These are phyloP conservation scores for Trametes coccinea DNA, from an alignment of 768 basidiomycete species.

Conservation along the genomic window DNA sequence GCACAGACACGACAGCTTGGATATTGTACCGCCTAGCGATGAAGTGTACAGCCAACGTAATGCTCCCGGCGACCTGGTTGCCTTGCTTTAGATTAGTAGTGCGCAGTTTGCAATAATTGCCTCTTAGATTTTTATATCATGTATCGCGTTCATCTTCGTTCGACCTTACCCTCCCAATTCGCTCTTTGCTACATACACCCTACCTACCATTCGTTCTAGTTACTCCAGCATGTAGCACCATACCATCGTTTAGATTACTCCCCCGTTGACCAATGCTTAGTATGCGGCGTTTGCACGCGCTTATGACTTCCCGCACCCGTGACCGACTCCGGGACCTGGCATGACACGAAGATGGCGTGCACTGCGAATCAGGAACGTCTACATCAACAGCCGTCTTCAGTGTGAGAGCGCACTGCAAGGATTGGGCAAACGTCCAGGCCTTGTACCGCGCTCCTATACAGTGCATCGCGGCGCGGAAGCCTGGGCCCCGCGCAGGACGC, in stretches of 20 bases:
- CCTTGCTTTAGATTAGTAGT: constrained; percentile 3
- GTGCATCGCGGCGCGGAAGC: background rate
- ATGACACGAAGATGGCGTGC: background rate
- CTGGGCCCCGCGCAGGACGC: background rate
- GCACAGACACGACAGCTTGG: constrained; percentile 7
- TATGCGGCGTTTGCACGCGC: background rate
- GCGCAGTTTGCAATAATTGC: constrained; percentile 5
- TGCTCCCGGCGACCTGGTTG: background rate
- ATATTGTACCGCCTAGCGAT: constrained; percentile 9
- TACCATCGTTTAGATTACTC: constrained; percentile 3
- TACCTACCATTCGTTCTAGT: constrained; percentile 5
- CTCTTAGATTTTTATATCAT: background rate
- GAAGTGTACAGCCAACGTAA: constrained; percentile 12
- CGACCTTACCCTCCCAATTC: background rate
- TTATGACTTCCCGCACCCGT: no score
- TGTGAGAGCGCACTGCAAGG: background rate
- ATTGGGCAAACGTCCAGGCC: background rate
- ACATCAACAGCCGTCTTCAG: background rate
- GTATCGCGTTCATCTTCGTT: constrained; percentile 2
- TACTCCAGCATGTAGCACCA: constrained; percentile 7
- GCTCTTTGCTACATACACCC: background rate
- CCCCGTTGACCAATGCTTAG: background rate
- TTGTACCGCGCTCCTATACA: no score
- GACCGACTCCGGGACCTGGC: background rate
- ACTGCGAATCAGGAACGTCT: constrained; percentile 4